Evolutionary conservation across 768 basidiomycete species (phyloP).

Genomic region (Hysterangium stoloniferum): DNA sequence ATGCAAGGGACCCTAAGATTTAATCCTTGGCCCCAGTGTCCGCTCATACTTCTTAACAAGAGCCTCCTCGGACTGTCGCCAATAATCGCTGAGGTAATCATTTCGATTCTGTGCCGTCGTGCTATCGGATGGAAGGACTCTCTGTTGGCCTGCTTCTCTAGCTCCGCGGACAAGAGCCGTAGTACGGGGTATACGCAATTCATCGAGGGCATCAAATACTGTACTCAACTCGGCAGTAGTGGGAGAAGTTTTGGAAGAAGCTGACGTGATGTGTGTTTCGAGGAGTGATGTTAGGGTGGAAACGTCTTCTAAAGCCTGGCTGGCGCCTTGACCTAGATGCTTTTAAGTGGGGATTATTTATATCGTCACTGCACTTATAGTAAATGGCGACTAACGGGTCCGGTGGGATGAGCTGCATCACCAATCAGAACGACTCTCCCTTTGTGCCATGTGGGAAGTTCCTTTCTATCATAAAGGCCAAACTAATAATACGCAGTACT

Average conservation of each 20-base stretch:
- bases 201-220: conserved; percentile 30
- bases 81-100: neutral
- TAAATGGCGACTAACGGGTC: conserved; percentile 27
- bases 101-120: neutral
- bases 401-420: conserved; percentile 40
- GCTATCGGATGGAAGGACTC: conserved; percentile 4
- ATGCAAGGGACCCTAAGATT: too few relatives aligned
- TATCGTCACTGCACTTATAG: neutral
- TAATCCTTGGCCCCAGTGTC: neutral
- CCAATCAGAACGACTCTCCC: conserved; percentile 36
- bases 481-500: conserved; percentile 20
- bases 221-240: conserved; percentile 22
- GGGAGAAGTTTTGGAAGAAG: conserved; percentile 13
- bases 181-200: conserved; percentile 28
- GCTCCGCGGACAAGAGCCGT: conserved; percentile 24
- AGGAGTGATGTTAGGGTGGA: conserved; percentile 30
- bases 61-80: neutral
- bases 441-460: conserved; percentile 33
- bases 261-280: conserved; percentile 21
- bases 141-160: neutral
- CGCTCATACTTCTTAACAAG: conserved; percentile 3
- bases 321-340: conserved; percentile 41
- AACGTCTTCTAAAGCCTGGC: conserved; percentile 38
- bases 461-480: conserved; percentile 37
- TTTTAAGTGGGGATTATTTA: conserved; percentile 14